Evolutionary conservation across 129 eudicot genomes (phyloP), one percentile per base, ranked within the genome.

Genomic region (Glebionis coronaria): DNA sequence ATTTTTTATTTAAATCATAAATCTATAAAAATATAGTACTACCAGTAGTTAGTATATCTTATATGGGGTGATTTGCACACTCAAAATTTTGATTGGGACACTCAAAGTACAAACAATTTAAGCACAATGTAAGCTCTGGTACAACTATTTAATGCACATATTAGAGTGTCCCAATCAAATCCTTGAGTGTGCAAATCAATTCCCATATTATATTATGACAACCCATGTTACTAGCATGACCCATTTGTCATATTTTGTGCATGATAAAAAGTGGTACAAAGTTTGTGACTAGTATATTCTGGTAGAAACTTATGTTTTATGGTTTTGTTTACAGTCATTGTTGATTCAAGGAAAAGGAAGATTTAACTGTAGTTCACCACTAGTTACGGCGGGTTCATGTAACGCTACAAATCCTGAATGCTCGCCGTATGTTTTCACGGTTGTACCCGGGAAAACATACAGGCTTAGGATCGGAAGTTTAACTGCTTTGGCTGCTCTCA

Each of bases 311-410:
- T 47, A 53, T 66, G 25, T 55, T 13, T 20, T 49, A 28, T 45
- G 59, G 16, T 14, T 23, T 70, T 52, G 45, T 1, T 73, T 77
- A 56, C 81, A 93, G 95, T 93, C 99, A 28, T 82, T 93, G 31
- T 56, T 89, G 65, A 86, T 93, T 54, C 92, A 93, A 69, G 99
- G 97, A 14, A 93, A 74, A 79, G 99, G 99, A 69, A 73, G 31
- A 51, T 93, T 58, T 83, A 44, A 82, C 31, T 88, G 98, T 64
- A 80, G 65, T 62, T 53, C 67, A 13, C 79, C 90, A 10, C 68
- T 73, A 27, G 64, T 71, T 31, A 71, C 42, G 21, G 6, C 67
- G 25, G 78, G 13, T 12, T 56, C 50, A 4, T 88, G 96, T 68
- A 84, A 86, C 57, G 80, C 82, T 9, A 75, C 90, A 4, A 82